Percentiles rank a stretch among this genome's conserved stretches.
These are phyloP conservation scores for Blepharisma japonicum DNA, from an alignment of 73 alveolate genomes.

Conservation along the genomic window DNA sequence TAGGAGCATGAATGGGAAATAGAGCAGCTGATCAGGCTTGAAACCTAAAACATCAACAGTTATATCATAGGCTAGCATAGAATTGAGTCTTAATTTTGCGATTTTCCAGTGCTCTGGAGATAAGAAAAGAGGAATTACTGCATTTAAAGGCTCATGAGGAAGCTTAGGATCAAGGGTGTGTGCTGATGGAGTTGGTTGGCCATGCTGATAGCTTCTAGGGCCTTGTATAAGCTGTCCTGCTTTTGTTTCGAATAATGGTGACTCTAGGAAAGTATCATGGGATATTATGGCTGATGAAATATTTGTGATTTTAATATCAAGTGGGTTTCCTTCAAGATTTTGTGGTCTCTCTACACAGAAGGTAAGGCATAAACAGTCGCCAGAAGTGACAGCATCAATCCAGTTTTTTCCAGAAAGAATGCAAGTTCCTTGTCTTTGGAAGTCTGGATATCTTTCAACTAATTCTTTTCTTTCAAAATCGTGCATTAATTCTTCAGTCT, in stretches of 20 bases:
- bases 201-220: constrained; percentile 17
- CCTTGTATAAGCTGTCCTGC: constrained; percentile 20
- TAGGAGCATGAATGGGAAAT: constrained; percentile 6
- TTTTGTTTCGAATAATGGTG: constrained; percentile 9
- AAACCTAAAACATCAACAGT: constrained; percentile 21
- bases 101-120: constrained; percentile 1
- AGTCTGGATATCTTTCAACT: background rate
- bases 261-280: constrained; percentile 21
- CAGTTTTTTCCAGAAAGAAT: background rate
- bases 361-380: constrained; percentile 16
- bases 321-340: background rate
- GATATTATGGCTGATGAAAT: background rate
- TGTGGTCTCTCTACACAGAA: constrained; percentile 15
- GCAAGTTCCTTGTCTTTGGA: background rate
- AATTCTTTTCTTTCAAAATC: background rate
- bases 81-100: background rate
- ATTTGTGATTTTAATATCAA: background rate
- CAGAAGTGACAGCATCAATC: background rate
- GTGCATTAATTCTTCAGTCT: background rate
- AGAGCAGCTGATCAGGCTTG: background rate
- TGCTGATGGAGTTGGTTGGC: background rate
- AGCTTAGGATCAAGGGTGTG: background rate
- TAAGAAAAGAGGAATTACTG: background rate
- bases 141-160: constrained; percentile 4
- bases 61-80: background rate